phyloP scores from a whole-genome alignment of 331 rosid genomes.

The Erythrophleum ivorense region DNA sequence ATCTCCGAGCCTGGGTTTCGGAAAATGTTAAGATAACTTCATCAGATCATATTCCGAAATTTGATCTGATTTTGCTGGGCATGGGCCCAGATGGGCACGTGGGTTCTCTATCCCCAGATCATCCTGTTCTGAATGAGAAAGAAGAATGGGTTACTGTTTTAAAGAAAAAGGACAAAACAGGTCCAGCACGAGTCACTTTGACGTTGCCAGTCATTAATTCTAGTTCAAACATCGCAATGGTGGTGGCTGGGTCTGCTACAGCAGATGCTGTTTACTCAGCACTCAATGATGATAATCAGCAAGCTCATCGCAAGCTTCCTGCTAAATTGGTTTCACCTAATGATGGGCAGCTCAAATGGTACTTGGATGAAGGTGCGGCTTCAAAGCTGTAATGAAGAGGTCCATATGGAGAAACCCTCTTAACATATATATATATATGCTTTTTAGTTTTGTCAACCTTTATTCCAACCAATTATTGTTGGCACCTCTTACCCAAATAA shows the following conservation, averaged over 20 bases:
- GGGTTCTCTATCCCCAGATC: conserved; percentile 88
- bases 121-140: conserved; percentile 68
- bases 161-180: conserved; percentile 44
- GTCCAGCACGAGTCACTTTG: conserved; percentile 74
- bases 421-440: not conserved
- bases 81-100: conserved; percentile 95
- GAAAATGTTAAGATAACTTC: conserved; percentile 48
- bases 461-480: not conserved
- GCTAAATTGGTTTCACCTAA: conserved; percentile 72
- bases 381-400: conserved; percentile 62
- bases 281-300: conserved; percentile 46
- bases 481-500: too few species aligned
- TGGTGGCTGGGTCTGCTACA: conserved; percentile 72
- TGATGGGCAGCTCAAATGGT: conserved; percentile 73
- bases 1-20: conserved; percentile 61
- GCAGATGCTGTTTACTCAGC: conserved; percentile 70
- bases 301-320: conserved; percentile 62
- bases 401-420: conserved; percentile 14
- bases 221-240: conserved; percentile 69
- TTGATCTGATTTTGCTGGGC: conserved; percentile 85
- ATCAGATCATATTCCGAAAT: conserved; percentile 72
- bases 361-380: conserved; percentile 87
- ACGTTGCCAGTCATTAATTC: conserved; percentile 85
- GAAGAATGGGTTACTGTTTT: conserved; percentile 81
- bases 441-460: not conserved